phyloP scores from a whole-genome alignment of 78 protist species.

The Tieghemostelium lacteum region DNA sequence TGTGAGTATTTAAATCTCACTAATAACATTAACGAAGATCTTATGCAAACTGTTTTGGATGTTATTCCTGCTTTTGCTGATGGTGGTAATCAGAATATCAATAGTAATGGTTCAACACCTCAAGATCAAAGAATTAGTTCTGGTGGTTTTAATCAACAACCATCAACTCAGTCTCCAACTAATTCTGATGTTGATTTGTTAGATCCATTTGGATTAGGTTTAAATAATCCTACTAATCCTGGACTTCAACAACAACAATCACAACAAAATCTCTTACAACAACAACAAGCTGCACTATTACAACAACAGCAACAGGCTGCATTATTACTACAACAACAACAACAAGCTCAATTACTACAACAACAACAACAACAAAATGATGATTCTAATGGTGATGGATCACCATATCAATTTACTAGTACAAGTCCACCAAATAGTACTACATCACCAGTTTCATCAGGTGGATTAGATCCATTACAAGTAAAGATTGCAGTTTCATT shows the following conservation, averaged over 20 bases:
- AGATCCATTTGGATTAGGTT: conserved; percentile 76
- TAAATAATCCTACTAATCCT: not conserved
- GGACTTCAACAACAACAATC: not conserved
- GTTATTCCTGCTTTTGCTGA: conserved; percentile 77
- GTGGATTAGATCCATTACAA: conserved; percentile 37
- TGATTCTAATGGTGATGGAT: conserved; percentile 2
- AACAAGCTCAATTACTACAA: conserved; percentile 11
- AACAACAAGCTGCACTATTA: not conserved
- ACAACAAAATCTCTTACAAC: conserved; percentile 11
- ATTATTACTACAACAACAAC: conserved; percentile 39
- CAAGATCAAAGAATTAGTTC: conserved; percentile 25
- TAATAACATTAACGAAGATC: conserved; percentile 54
- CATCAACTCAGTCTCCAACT: not conserved
- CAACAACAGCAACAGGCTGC: conserved; percentile 17
- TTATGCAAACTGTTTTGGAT: conserved; percentile 80
- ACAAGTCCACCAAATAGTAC: conserved; percentile 22
- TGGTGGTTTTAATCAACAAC: conserved; percentile 32
- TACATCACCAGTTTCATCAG: conserved; percentile 26
- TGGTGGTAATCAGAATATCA: not conserved
- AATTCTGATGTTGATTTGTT: conserved; percentile 29
- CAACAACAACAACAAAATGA: not conserved
- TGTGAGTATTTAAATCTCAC: conserved; percentile 92
- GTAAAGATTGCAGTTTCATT: conserved; percentile 39
- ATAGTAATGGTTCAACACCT: not conserved
- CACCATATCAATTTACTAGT: not conserved